A percentile compares a stretch with the other conserved stretches of the same genome.
Evolutionary conservation across 2,329 filamentous ascomycete species (phyloP).

Genomic region (Scopulariopsis brevicaulis): DNA sequence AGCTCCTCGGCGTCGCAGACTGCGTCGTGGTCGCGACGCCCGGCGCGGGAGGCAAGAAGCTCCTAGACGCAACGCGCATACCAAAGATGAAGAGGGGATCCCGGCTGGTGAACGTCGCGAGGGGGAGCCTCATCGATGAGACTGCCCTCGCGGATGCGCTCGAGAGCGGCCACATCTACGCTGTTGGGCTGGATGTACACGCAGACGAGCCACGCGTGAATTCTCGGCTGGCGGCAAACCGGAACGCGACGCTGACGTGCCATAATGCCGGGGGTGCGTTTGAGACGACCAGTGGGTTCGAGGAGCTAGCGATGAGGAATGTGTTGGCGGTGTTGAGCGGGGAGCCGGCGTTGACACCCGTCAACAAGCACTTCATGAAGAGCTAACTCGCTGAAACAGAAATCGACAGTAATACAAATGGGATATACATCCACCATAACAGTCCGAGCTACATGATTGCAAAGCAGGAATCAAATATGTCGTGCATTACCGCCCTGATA

Average conservation of each 20-base stretch:
- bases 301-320: constrained; percentile 42
- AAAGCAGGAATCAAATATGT: constrained; percentile 38
- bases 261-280: constrained; percentile 45
- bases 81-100: constrained; percentile 35
- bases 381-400: not conserved
- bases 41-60: constrained; percentile 24
- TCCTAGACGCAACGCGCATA: constrained; percentile 29
- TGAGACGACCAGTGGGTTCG: constrained; percentile 41
- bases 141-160: constrained; percentile 8
- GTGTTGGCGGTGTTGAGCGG: constrained; percentile 32
- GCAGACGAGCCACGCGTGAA: constrained; percentile 14
- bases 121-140: constrained; percentile 11
- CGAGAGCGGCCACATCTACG: constrained; percentile 7
- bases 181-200: constrained; percentile 9
- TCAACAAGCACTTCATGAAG: constrained; percentile 37
- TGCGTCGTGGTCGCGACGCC: constrained; percentile 41
- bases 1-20: constrained; percentile 31
- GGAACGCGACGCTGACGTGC: constrained; percentile 30
- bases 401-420: not conserved
- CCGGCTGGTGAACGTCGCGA: constrained; percentile 42
- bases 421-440: not conserved
- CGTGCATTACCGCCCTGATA: constrained; percentile 32
- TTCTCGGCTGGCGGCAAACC: constrained; percentile 17
- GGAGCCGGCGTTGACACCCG: constrained; percentile 33
- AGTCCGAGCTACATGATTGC: constrained; percentile 30